A percentile compares a stretch with the other conserved stretches of the same genome.
phyloP scores from a whole-genome alignment of 805 yeast genomes.

The Tetrapisispora fleetii region DNA sequence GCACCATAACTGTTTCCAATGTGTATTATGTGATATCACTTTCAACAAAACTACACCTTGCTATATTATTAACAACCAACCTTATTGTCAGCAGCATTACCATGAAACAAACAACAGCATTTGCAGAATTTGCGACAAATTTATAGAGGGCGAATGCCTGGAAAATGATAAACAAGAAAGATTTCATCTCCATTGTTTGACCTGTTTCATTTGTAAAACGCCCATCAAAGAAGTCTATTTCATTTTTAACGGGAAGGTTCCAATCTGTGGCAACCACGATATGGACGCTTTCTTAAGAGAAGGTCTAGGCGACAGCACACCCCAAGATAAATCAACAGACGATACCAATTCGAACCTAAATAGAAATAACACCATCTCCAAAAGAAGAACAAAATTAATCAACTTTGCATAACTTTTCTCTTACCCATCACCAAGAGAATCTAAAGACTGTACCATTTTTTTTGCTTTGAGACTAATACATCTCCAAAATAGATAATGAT shows the following conservation, averaged over 20 bases:
- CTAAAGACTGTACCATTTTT: too few species aligned
- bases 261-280: constrained; percentile 26
- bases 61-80: constrained; percentile 69
- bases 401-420: constrained; percentile 10
- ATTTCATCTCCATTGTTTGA: constrained; percentile 68
- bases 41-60: constrained; percentile 56
- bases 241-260: constrained; percentile 21
- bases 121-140: constrained; percentile 59
- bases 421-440: too few species aligned
- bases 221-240: constrained; percentile 45
- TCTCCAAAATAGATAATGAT: too few species aligned
- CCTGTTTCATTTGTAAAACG: constrained; percentile 50
- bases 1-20: constrained; percentile 82
- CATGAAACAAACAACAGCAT: constrained; percentile 68
- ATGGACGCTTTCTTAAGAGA: constrained; percentile 14
- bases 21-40: constrained; percentile 49
- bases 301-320: constrained; percentile 3
- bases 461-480: too few species aligned
- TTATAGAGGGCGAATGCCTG: constrained; percentile 86
- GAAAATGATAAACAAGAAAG: constrained; percentile 63
- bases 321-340: background rate
- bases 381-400: constrained; percentile 26
- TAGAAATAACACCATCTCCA: constrained; percentile 15
- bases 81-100: constrained; percentile 71
- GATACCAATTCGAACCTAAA: background rate